These are phyloP conservation scores for Echria macrotheca DNA, from an alignment of 495 filamentous ascomycete species.

Conservation along the genomic window DNA sequence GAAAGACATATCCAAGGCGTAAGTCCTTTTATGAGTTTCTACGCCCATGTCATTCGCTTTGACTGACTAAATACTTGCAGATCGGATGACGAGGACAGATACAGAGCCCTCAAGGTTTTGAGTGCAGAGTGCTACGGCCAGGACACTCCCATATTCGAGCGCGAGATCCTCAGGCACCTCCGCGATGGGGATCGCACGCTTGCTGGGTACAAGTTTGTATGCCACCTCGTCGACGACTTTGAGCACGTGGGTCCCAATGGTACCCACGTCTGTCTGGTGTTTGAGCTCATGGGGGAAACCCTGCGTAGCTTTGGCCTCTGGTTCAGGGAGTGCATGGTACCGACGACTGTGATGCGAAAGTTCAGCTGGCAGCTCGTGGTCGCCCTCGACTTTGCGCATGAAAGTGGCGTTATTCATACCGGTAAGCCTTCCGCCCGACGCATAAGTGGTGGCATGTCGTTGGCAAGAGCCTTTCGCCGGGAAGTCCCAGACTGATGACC, in stretches of 20 bases:
- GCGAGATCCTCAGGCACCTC: conserved; percentile 14
- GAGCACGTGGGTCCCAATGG: conserved; percentile 45
- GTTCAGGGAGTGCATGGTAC: conserved; percentile 8
- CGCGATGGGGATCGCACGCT: neutral
- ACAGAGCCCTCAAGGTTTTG: conserved; percentile 10
- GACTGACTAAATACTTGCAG: too few species aligned
- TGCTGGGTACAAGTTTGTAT: conserved; percentile 24
- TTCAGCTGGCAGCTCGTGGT: conserved; percentile 5
- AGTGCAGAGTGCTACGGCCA: conserved; percentile 2
- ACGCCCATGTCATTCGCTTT: neutral
- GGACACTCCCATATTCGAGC: neutral
- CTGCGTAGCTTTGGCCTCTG: conserved; percentile 1
- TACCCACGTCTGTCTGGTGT: conserved; percentile 42
- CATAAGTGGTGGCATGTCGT: neutral
- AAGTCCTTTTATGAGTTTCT: neutral
- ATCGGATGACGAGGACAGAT: neutral
- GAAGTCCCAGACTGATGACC: too few species aligned
- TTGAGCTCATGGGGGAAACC: conserved; percentile 38
- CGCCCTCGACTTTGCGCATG: conserved; percentile 9
- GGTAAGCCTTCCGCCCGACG: neutral
- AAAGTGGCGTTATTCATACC: conserved; percentile 8
- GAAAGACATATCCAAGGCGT: conserved; percentile 8
- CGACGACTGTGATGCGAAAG: conserved; percentile 1
- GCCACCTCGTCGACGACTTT: conserved; percentile 37
- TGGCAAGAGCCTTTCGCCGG: neutral